A percentile compares a stretch with the other conserved stretches of the same genome.
Conservation (phyloP, 805 yeast genomes). For the Zygoascus bituminiphila region DNA sequence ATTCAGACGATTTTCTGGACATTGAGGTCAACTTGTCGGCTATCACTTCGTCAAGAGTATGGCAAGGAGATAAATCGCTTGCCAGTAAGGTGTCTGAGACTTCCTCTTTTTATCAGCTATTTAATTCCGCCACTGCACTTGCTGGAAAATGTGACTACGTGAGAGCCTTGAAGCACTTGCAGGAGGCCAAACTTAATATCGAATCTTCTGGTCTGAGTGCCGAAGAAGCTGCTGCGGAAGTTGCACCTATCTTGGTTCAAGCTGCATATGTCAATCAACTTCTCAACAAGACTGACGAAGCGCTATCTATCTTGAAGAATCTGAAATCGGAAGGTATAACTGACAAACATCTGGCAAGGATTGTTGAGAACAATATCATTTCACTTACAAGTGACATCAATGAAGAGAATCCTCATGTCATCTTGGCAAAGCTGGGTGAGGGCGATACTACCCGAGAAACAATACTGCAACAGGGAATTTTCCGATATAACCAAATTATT, state of each 20-base stretch:
- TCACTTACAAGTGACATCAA: conserved; percentile 6
- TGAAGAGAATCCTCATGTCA: conserved; percentile 16
- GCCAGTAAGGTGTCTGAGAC: neutral
- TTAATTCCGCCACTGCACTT: conserved; percentile 49
- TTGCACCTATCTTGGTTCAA: conserved; percentile 51
- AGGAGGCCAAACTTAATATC: conserved; percentile 40
- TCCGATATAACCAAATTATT: conserved; percentile 35
- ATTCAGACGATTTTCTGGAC: conserved; percentile 42
- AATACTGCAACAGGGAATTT: neutral
- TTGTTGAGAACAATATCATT: conserved; percentile 14
- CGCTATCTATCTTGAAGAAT: conserved; percentile 32
- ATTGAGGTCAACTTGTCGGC: conserved; percentile 39
- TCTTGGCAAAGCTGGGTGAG: conserved; percentile 11
- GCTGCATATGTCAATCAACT: conserved; percentile 46
- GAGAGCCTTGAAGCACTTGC: conserved; percentile 37
- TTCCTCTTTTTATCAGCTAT: conserved; percentile 46
- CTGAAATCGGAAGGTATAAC: conserved; percentile 21
- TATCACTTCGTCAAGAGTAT: neutral
- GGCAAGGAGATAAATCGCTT: neutral
- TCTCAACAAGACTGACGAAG: conserved; percentile 31
- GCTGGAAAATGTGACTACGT: conserved; percentile 35
- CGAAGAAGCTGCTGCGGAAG: conserved; percentile 42
- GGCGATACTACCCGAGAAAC: neutral
- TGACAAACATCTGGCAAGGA: conserved; percentile 8
- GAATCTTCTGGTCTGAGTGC: conserved; percentile 32